Evolutionary conservation across 192 early-diverging fungal genomes (phyloP).

Genomic region (Chytriomyces sp.): DNA sequence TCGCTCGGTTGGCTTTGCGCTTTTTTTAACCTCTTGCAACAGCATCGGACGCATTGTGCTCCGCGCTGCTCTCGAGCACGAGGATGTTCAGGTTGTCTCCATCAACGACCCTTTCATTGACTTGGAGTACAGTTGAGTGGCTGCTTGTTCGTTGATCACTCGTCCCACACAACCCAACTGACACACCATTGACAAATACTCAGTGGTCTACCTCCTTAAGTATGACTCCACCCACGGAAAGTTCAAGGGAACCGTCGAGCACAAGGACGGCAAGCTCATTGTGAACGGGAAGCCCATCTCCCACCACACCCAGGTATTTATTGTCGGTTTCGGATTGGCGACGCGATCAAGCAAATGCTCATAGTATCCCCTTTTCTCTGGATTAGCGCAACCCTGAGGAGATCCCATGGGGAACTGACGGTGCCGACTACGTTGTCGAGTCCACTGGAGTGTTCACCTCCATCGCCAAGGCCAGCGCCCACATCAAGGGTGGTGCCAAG

Average conservation of each 20-base stretch:
- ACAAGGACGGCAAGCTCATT: slow-evolving; percentile 86
- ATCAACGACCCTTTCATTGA: slow-evolving; percentile 99
- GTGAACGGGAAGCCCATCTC: slow-evolving; percentile 83
- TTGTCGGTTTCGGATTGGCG: too few relatives aligned
- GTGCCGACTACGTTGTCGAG: slow-evolving; percentile 94
- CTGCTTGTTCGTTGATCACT: not conserved
- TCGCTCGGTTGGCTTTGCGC: not conserved
- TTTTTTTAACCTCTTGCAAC: not conserved
- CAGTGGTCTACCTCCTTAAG: slow-evolving; percentile 86
- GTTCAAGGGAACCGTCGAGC: slow-evolving; percentile 80
- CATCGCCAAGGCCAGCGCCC: slow-evolving; percentile 78
- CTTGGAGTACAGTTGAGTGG: slow-evolving; percentile 84
- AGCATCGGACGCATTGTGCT: slow-evolving; percentile 97
- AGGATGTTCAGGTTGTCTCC: slow-evolving; percentile 72
- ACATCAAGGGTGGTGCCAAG: slow-evolving; percentile 94
- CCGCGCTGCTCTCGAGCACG: slow-evolving; percentile 75
- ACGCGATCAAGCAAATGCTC: too few relatives aligned
- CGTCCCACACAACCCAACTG: not conserved
- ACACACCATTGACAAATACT: slow-evolving; percentile 3
- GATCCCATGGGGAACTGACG: slow-evolving; percentile 84
- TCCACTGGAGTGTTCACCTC: slow-evolving; percentile 99
- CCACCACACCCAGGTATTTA: too few relatives aligned
- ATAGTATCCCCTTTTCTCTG: too few relatives aligned
- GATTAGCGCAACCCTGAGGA: slow-evolving; percentile 79
- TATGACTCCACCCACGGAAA: slow-evolving; percentile 99